phyloP scores from a whole-genome alignment of 352 stramenopile genomes.

The Phytophthora sp. region DNA sequence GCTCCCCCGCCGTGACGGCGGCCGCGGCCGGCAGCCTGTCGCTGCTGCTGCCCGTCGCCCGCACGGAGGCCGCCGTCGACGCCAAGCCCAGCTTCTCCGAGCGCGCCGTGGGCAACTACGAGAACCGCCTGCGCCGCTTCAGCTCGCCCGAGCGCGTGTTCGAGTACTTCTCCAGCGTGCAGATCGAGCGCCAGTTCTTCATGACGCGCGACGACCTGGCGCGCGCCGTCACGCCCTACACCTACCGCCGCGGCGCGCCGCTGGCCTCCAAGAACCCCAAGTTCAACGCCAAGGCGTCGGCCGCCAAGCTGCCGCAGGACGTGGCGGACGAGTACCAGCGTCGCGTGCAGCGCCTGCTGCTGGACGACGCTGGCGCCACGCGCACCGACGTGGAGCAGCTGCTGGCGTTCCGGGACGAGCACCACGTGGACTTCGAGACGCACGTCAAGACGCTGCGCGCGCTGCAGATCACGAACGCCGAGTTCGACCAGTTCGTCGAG shows the following conservation, averaged over 20 bases:
- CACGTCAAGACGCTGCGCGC: constrained; percentile 75
- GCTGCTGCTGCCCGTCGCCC: too few species aligned
- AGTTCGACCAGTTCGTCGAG: constrained; percentile 85
- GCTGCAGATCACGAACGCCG: constrained; percentile 83
- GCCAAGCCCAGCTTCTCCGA: constrained; percentile 70
- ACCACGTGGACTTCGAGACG: constrained; percentile 84
- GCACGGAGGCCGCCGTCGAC: constrained; percentile 21
- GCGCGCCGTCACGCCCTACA: constrained; percentile 85
- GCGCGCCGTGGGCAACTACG: constrained; percentile 86
- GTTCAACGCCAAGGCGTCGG: constrained; percentile 75
- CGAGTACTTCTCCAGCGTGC: constrained; percentile 90
- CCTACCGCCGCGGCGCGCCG: constrained; percentile 73
- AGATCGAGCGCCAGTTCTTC: constrained; percentile 80
- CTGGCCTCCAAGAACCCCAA: constrained; percentile 83
- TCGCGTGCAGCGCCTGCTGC: constrained; percentile 57
- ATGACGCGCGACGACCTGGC: constrained; percentile 88
- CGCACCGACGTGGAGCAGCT: constrained; percentile 55
- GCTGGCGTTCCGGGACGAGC: constrained; percentile 57
- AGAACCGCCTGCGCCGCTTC: constrained; percentile 89
- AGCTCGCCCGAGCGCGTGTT: constrained; percentile 88
- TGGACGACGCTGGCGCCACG: constrained; percentile 57
- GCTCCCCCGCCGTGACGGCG: constrained; percentile 3
- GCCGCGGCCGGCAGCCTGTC: constrained; percentile 15
- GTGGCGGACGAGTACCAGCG: constrained; percentile 59
- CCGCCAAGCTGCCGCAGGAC: constrained; percentile 51